Conservation (phyloP, 805 yeast genomes). For the Starmera quercuum region DNA sequence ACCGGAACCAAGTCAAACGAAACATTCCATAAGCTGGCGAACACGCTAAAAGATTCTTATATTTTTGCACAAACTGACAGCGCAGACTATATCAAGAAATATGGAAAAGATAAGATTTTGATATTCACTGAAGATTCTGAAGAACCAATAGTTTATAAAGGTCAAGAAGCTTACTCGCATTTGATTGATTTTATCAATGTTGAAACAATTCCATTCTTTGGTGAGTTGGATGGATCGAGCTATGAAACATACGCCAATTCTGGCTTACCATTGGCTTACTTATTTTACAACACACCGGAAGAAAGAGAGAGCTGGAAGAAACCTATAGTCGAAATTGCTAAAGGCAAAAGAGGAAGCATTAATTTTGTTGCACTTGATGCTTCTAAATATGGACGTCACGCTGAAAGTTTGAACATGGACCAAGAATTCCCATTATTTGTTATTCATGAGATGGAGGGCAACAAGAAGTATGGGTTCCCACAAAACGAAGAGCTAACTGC, state of each 20-base stretch:
- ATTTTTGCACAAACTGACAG: constrained; percentile 46
- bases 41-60: constrained; percentile 51
- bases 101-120: constrained; percentile 23
- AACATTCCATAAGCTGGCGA: constrained; percentile 59
- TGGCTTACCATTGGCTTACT: constrained; percentile 76
- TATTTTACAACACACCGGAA: constrained; percentile 67
- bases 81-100: constrained; percentile 26
- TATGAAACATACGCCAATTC: constrained; percentile 68
- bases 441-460: constrained; percentile 62
- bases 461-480: constrained; percentile 71
- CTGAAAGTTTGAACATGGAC: constrained; percentile 74
- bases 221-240: constrained; percentile 78
- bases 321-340: constrained; percentile 56
- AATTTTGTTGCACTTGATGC: constrained; percentile 91
- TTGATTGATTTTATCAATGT: constrained; percentile 26
- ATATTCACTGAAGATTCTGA: constrained; percentile 22
- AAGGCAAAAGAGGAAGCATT: constrained; percentile 67
- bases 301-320: constrained; percentile 52
- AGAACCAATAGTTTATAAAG: constrained; percentile 24
- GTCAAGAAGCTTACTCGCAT: constrained; percentile 16
- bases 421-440: constrained; percentile 87
- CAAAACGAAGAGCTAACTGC: constrained; percentile 49
- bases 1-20: constrained; percentile 40
- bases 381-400: constrained; percentile 72
- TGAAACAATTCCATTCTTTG: constrained; percentile 77